phyloP scores from a whole-genome alignment of 345 rosid species.

The Carallia brachiata region DNA sequence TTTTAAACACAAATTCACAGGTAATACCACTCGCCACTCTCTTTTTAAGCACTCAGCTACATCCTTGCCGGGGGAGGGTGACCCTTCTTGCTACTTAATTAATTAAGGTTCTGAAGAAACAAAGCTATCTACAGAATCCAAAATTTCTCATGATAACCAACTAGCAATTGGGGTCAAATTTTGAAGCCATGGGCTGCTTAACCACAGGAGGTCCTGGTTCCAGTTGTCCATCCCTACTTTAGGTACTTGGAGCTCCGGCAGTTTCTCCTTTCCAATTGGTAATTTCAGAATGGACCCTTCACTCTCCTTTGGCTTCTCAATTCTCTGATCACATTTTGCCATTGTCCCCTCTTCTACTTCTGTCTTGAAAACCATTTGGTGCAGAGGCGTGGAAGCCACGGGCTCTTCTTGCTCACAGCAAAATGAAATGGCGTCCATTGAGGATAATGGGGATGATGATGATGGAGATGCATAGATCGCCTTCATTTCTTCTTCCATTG shows the following conservation, averaged over 20 bases:
- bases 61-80: neutral
- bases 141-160: neutral
- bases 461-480: conserved; percentile 35
- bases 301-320: conserved; percentile 12
- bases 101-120: neutral
- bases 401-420: conserved; percentile 42
- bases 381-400: conserved; percentile 9
- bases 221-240: conserved; percentile 50
- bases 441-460: conserved; percentile 40
- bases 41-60: neutral
- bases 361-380: conserved; percentile 36
- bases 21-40: too few relatives aligned
- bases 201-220: conserved; percentile 58
- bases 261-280: conserved; percentile 40
- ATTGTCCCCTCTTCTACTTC: conserved; percentile 29
- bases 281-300: conserved; percentile 35
- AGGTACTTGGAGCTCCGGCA: conserved; percentile 74
- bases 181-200: conserved; percentile 84
- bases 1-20: too few relatives aligned
- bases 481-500: conserved; percentile 22
- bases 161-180: conserved; percentile 37
- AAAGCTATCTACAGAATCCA: conserved; percentile 1
- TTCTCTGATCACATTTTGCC: conserved; percentile 2
- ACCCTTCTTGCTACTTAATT: neutral
- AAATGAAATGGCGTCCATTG: conserved; percentile 43